Conservation (phyloP, 495 filamentous ascomycete species). For the Trichoderma virens region DNA sequence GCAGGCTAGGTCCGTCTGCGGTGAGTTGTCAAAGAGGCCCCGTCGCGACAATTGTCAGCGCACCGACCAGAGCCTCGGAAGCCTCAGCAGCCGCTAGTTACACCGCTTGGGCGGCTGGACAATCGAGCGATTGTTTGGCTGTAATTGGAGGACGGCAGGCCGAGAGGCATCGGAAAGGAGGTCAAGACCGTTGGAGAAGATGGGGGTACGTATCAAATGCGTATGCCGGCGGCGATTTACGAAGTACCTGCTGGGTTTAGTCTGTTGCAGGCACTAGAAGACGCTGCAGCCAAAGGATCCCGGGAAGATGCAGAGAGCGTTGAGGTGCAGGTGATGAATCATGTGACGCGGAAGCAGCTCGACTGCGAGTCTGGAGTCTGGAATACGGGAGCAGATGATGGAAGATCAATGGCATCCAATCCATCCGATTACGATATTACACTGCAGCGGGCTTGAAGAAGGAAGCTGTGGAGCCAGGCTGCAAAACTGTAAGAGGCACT, state of each 20-base stretch:
- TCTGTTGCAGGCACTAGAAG: not conserved
- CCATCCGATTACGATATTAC: too few relatives aligned
- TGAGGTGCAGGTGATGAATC: conserved; percentile 5
- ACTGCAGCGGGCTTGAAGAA: too few relatives aligned
- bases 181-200: not conserved
- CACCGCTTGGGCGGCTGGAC: not conserved
- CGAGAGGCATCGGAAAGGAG: not conserved
- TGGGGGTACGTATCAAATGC: too few relatives aligned
- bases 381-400: too few relatives aligned
- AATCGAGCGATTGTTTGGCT: not conserved
- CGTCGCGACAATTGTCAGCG: not conserved
- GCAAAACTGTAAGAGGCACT: not conserved
- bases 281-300: not conserved
- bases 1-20: not conserved
- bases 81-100: conserved; percentile 1
- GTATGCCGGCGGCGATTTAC: too few relatives aligned
- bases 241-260: too few relatives aligned
- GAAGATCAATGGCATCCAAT: too few relatives aligned
- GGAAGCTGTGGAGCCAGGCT: not conserved
- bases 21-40: conserved; percentile 1
- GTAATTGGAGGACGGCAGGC: not conserved
- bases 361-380: too few relatives aligned
- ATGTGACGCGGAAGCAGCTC: not conserved
- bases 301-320: not conserved
- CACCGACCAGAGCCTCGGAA: not conserved